Evolutionary conservation across 2,329 filamentous ascomycete species (phyloP).

Genomic region (Exserohilum turcica): DNA sequence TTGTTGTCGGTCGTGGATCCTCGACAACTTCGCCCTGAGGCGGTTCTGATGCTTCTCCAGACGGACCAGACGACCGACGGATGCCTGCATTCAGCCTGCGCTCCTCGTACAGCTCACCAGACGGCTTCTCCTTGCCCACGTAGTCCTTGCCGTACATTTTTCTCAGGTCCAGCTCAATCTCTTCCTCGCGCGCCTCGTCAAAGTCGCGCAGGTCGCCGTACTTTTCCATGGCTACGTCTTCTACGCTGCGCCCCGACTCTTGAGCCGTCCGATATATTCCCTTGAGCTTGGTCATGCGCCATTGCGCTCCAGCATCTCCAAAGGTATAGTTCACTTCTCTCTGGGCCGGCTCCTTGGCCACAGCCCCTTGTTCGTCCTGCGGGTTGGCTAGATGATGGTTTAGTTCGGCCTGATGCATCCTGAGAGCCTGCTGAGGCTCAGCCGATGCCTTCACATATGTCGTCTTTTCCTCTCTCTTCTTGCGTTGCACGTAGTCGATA

Average conservation of each 20-base stretch:
- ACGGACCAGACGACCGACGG: conserved; percentile 41
- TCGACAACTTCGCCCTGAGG: conserved; percentile 64
- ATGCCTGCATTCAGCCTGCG: conserved; percentile 67
- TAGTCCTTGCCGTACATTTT: conserved; percentile 85
- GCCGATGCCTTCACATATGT: conserved; percentile 52
- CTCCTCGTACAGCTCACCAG: conserved; percentile 82
- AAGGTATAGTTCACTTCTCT: conserved; percentile 80
- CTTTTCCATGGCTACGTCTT: conserved; percentile 81
- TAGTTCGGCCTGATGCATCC: conserved; percentile 79
- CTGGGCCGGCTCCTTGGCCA: conserved; percentile 56
- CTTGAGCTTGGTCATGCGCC: conserved; percentile 95
- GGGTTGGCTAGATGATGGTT: conserved; percentile 72
- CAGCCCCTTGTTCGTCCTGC: conserved; percentile 32
- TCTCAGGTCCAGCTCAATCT: conserved; percentile 83
- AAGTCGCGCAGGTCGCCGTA: conserved; percentile 84
- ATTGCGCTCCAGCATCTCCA: conserved; percentile 86
- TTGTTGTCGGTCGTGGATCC: conserved; percentile 57
- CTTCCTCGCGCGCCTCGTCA: conserved; percentile 90
- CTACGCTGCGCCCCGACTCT: conserved; percentile 71
- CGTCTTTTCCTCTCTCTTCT: conserved; percentile 55
- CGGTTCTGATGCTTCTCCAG: conserved; percentile 38
- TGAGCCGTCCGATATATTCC: conserved; percentile 81
- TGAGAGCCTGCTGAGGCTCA: conserved; percentile 67
- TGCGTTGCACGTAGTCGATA: conserved; percentile 78
- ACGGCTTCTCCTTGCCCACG: conserved; percentile 82